These are phyloP conservation scores for Grosmannia clavigera DNA, from an alignment of 2,329 filamentous ascomycete species.

Conservation along the genomic window DNA sequence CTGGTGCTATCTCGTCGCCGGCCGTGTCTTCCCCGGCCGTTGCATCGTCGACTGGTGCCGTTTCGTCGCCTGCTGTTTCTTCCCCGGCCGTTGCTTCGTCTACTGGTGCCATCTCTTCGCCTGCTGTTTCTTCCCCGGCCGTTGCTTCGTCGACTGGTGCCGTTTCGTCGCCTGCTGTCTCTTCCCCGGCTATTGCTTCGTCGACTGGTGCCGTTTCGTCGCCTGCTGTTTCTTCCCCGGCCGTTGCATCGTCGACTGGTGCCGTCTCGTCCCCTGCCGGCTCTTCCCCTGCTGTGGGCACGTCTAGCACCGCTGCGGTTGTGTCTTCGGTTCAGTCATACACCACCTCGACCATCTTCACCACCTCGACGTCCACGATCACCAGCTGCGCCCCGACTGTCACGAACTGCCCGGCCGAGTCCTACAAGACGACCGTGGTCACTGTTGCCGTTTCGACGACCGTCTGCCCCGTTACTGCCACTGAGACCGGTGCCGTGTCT, in stretches of 20 bases:
- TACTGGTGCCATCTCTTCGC: too few relatives aligned
- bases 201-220: neutral
- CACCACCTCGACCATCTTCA: conserved; percentile 27
- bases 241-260: too few relatives aligned
- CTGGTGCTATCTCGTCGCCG: neutral
- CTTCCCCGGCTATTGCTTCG: neutral
- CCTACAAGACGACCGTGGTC: conserved; percentile 32
- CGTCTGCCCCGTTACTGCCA: conserved; percentile 48
- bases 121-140: too few relatives aligned
- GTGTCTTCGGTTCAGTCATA: conserved; percentile 1
- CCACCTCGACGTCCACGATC: conserved; percentile 35
- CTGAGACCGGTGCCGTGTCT: conserved; percentile 22
- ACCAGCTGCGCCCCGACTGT: conserved; percentile 34
- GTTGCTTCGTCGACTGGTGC: too few relatives aligned
- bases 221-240: neutral
- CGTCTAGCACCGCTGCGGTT: neutral
- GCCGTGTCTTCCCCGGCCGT: neutral
- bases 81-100: too few relatives aligned
- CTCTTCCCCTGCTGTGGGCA: neutral
- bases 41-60: neutral
- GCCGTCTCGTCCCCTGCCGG: neutral
- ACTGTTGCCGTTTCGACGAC: conserved; percentile 47
- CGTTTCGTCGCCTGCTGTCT: neutral
- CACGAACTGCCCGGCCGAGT: conserved; percentile 37
- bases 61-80: neutral